Evolutionary conservation across 2,329 filamentous ascomycete genomes (phyloP), one percentile per base, ranked within the genome.

Genomic region (Dactylella cylindrospora): DNA sequence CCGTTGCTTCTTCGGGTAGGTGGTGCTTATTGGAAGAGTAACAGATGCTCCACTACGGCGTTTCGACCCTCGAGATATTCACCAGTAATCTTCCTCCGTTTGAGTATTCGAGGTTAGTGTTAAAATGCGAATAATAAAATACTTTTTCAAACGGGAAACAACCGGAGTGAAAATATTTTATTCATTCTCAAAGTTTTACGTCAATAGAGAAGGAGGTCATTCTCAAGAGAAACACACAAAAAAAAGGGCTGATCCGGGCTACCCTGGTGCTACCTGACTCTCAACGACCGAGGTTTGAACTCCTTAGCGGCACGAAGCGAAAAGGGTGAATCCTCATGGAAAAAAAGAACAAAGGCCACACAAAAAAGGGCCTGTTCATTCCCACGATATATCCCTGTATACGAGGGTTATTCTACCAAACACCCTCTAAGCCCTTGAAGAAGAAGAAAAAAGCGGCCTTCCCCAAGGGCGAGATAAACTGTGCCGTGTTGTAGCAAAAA

Each of bases 1-100:
- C n/a, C 55, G 55, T 52, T 44, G 47, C 55, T 61, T 61, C 41
- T 53, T 61, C 55, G 55, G 55, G 55, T 61, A 61, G 55, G 55
- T 61, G 55, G 47, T 38, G 33, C 33, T 17, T n/a, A n/a, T n/a
- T n/a, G n/a, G n/a, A n/a, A n/a, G n/a, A n/a, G n/a, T n/a, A n/a
- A n/a, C n/a, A n/a, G n/a, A n/a, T n/a, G n/a, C n/a, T 38, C 5
- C 33, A 38, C 33, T 9, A 15, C 15, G 33, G 15, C 33, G 33
- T 9, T 13, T 9, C 12, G 33, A 7, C 17, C 33, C 15, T 38
- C 33, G 17, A 13, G 33, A 38, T 19, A 15, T 19, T 38, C 33
- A 38, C 12, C n/a, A n/a, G n/a, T n/a, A n/a, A n/a, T n/a, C n/a
- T n/a, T n/a, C n/a, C n/a, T n/a, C n/a, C n/a, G n/a, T n/a, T n/a